These are phyloP conservation scores for Kluyveromyces sp. DNA, from an alignment of 1,139 yeast genomes.

Conservation along the genomic window DNA sequence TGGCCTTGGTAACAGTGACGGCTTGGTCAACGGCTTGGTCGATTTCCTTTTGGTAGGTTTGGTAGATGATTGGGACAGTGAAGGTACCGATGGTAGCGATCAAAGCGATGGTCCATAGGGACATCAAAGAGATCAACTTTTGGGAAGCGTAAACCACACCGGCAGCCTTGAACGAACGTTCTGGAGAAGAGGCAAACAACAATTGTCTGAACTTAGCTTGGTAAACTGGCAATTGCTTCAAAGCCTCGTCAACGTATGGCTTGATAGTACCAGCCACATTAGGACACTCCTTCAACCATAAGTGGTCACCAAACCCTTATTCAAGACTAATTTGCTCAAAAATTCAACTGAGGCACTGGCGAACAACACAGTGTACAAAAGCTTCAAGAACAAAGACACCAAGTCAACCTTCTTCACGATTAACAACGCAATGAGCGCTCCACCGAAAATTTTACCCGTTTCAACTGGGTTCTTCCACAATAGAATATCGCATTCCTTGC, in stretches of 20 bases:
- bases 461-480: slow-evolving; percentile 79
- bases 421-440: slow-evolving; percentile 49
- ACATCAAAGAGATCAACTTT: slow-evolving; percentile 68
- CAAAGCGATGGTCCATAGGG: slow-evolving; percentile 61
- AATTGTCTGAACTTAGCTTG: slow-evolving; percentile 27
- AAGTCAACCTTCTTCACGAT: slow-evolving; percentile 65
- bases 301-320: slow-evolving; percentile 63
- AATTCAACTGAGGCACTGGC: slow-evolving; percentile 65
- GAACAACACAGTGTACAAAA: slow-evolving; percentile 29
- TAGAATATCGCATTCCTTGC: slow-evolving; percentile 38
- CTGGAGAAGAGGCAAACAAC: slow-evolving; percentile 29
- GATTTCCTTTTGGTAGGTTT: slow-evolving; percentile 68
- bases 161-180: slow-evolving; percentile 66
- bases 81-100: slow-evolving; percentile 55
- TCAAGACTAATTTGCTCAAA: slow-evolving; percentile 55
- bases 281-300: slow-evolving; percentile 29
- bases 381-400: slow-evolving; percentile 57
- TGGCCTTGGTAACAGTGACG: slow-evolving; percentile 48
- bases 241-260: slow-evolving; percentile 35
- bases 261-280: slow-evolving; percentile 36
- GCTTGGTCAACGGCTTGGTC: slow-evolving; percentile 62
- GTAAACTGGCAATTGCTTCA: slow-evolving; percentile 24
- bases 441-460: slow-evolving; percentile 73
- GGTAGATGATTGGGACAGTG: slow-evolving; percentile 69
- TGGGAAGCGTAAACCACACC: slow-evolving; percentile 56